phyloP scores from a whole-genome alignment of 441 rosid species.

The Adansonia gregorii region DNA sequence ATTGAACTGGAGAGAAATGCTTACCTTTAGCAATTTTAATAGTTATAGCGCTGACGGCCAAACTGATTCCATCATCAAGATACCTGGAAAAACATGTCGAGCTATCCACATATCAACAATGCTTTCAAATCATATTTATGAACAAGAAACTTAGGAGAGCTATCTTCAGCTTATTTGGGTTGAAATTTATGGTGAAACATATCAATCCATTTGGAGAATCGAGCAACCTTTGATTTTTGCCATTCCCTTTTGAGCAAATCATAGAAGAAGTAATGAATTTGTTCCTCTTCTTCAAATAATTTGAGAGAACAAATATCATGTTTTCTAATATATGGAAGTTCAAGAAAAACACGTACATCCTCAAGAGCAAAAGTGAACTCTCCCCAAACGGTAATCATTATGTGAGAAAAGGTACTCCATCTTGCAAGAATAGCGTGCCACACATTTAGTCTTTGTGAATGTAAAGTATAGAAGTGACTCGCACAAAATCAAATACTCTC shows the following conservation, averaged over 20 bases:
- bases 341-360: neutral
- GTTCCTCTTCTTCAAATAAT: neutral
- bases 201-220: neutral
- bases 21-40: no score
- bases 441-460: neutral
- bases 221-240: neutral
- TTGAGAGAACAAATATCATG: neutral
- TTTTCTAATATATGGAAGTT: no score
- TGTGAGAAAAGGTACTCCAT: neutral
- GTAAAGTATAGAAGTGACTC: no score
- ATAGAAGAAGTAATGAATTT: neutral
- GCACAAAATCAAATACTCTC: no score
- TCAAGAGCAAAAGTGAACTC: neutral
- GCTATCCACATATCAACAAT: neutral
- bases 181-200: neutral
- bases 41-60: no score
- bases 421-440: neutral
- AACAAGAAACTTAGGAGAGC: neutral
- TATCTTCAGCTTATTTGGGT: neutral
- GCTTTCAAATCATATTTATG: neutral
- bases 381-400: neutral
- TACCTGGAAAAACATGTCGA: neutral
- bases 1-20: no score
- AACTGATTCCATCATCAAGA: neutral
- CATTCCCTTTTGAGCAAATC: neutral